Percentiles rank a stretch among this genome's conserved stretches.
These are phyloP conservation scores for Xerocomus spinulosus DNA, from an alignment of 768 basidiomycete species.

Conservation along the genomic window DNA sequence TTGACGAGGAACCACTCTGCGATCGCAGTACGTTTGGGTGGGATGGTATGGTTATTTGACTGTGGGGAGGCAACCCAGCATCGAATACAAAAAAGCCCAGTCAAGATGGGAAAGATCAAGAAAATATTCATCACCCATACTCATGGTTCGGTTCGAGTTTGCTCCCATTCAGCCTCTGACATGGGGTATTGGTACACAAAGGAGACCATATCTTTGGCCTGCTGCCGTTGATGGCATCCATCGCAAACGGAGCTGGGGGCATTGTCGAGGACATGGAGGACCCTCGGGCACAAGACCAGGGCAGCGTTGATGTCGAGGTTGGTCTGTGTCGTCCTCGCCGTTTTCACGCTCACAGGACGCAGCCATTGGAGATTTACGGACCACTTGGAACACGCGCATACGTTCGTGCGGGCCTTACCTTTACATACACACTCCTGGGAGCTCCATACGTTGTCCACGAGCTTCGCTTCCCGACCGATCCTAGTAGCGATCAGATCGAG, in stretches of 20 bases:
- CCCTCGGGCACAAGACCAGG: slow-evolving; percentile 38
- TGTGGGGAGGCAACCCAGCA: slow-evolving; percentile 84
- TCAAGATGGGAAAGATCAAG: slow-evolving; percentile 76
- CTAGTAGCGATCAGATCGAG: slow-evolving; percentile 43
- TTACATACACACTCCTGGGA: slow-evolving; percentile 65
- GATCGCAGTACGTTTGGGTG: slow-evolving; percentile 58
- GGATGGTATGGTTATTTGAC: slow-evolving; percentile 80
- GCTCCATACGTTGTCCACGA: slow-evolving; percentile 79
- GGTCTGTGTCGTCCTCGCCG: slow-evolving; percentile 1
- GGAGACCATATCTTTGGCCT: slow-evolving; percentile 83
- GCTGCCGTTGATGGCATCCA: slow-evolving; percentile 60
- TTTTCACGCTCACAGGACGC: slow-evolving; percentile 9
- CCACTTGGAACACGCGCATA: slow-evolving; percentile 80
- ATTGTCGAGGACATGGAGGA: slow-evolving; percentile 55
- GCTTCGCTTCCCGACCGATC: slow-evolving; percentile 61
- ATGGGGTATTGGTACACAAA: slow-evolving; percentile 25
- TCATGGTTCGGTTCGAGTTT: slow-evolving; percentile 65
- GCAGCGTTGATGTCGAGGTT: slow-evolving; percentile 12
- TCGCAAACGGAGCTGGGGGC: slow-evolving; percentile 74
- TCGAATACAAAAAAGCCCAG: slow-evolving; percentile 61
- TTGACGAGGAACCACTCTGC: slow-evolving; percentile 75
- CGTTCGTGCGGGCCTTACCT: slow-evolving; percentile 60
- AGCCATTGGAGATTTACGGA: slow-evolving; percentile 83
- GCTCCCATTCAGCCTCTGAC: background rate
- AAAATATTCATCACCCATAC: slow-evolving; percentile 90